Base-by-base conservation (phyloP, 768 basidiomycete species). In the Chiua virens region DNA sequence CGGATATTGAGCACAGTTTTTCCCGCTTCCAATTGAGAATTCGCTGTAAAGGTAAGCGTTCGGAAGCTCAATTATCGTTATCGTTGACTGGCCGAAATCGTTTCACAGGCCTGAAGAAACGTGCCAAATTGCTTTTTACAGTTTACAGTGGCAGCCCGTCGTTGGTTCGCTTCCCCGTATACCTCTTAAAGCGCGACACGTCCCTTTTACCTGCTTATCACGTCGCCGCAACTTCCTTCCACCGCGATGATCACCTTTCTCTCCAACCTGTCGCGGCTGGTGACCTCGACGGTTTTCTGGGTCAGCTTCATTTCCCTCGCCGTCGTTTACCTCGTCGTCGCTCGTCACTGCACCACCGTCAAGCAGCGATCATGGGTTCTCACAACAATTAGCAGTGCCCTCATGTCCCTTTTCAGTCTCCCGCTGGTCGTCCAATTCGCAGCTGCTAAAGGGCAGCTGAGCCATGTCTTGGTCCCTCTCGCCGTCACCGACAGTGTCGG, bases 321-420 rank as follows among this genome's bases (percentile, higher is more conserved):
- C 22, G 32, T 41, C 28, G 42, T 62, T 0, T 79, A 74, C 63
- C 51, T 64, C 43, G 6, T 69, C 23, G 56, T 72, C 25, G 60
- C 70, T 3, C 55, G 65, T 0, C 42, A 39, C 36, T 74, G 68
- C 60, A 42, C 67, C 7, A 68, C 72, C 5, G 40, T 67, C 34
- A 74, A 75, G 58, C 74, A 81, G 53, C 65, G 64, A 23, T 68
- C 81, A 40, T 82, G 80, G 74, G 62, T 81, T 40, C 66, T 81
- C 38, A 77, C 78, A 3, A 63, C 66, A 1, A 49, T 74, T 47
- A 68, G 74, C 1, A 76, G 76, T 48, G 63, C 64, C 1, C 41
- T 54, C 35, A 79, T 79, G 78, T 70, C 73, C 15, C 3, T 73
- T 6, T 49, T 61, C 45, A 76, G 76, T 46, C 40, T 77, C 8